These are phyloP conservation scores for Arthrobotrys megalospora DNA, from an alignment of 2,329 filamentous ascomycete species.

Conservation along the genomic window DNA sequence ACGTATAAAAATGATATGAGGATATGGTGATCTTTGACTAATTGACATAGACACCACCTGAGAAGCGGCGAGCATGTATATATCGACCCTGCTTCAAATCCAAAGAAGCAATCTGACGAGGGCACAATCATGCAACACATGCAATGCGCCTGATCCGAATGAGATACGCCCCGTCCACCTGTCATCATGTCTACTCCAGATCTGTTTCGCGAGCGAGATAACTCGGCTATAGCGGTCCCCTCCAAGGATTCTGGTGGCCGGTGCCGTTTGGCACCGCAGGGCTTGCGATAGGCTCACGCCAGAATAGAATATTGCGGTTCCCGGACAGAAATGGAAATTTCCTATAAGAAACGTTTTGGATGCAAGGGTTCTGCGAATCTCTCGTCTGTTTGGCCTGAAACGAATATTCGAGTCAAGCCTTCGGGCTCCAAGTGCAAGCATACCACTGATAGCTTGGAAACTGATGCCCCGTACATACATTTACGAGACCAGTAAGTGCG, in stretches of 20 bases:
- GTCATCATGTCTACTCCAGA: constrained; percentile 40
- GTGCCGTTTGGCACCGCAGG: constrained; percentile 41
- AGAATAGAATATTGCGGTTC: constrained; percentile 2
- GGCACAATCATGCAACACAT: constrained; percentile 38
- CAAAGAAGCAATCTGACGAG: constrained; percentile 17
- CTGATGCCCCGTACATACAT: background rate
- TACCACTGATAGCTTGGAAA: background rate
- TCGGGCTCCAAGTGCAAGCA: constrained; percentile 6
- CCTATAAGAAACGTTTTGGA: constrained; percentile 21
- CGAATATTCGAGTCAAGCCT: constrained; percentile 18
- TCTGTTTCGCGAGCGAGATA: constrained; percentile 15
- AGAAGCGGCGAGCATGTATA: constrained; percentile 23
- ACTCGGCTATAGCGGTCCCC: constrained; percentile 17
- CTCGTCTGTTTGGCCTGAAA: constrained; percentile 28
- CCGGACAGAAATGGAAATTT: constrained; percentile 47
- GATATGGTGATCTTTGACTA: constrained; percentile 8
- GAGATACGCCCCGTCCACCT: constrained; percentile 17
- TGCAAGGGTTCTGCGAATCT: constrained; percentile 28
- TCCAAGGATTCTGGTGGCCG: constrained; percentile 42
- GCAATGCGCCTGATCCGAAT: constrained; percentile 40
- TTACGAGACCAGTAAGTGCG: background rate
- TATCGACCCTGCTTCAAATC: constrained; percentile 19
- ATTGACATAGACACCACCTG: constrained; percentile 3
- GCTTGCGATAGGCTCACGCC: constrained; percentile 31
- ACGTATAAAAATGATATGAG: constrained; percentile 2